phyloP scores from a whole-genome alignment of 192 early-diverging fungal genomes.

The Coemansia aciculifera region DNA sequence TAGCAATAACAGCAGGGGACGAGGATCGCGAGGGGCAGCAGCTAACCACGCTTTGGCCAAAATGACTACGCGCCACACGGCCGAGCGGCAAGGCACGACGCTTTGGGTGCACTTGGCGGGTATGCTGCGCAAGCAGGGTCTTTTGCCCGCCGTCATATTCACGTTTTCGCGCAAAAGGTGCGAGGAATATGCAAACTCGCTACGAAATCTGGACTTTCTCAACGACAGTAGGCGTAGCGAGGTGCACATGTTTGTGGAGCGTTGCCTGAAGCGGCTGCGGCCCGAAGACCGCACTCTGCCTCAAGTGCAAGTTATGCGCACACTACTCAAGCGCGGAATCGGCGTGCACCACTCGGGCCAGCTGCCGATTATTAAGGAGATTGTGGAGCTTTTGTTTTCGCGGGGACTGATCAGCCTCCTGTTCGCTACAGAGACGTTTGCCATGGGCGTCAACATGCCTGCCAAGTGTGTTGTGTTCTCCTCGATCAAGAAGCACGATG shows the following conservation, averaged over 20 bases:
- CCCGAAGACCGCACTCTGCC: slow-evolving; percentile 84
- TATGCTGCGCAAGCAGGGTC: slow-evolving; percentile 68
- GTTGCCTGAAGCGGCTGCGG: slow-evolving; percentile 76
- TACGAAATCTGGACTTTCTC: slow-evolving; percentile 83
- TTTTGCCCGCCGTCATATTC: slow-evolving; percentile 91
- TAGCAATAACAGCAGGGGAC: slow-evolving; percentile 45
- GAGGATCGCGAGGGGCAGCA: slow-evolving; percentile 16
- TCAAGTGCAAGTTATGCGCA: slow-evolving; percentile 82
- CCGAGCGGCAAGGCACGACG: slow-evolving; percentile 65
- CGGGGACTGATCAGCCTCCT: slow-evolving; percentile 86
- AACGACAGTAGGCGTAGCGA: slow-evolving; percentile 76
- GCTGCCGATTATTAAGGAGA: slow-evolving; percentile 97
- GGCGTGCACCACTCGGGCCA: slow-evolving; percentile 97
- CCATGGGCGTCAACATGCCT: slow-evolving; percentile 99
- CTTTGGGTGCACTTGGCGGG: slow-evolving; percentile 80
- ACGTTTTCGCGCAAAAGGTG: slow-evolving; percentile 95
- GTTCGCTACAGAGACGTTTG: slow-evolving; percentile 99
- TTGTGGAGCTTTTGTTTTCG: slow-evolving; percentile 95
- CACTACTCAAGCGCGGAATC: slow-evolving; percentile 86
- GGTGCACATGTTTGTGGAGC: slow-evolving; percentile 86
- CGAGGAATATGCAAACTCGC: slow-evolving; percentile 80
- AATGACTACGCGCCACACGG: slow-evolving; percentile 39
- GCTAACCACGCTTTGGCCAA: slow-evolving; percentile 53
- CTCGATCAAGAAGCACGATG: slow-evolving; percentile 89
- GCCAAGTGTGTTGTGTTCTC: slow-evolving; percentile 94